Conservation (phyloP, 306 rosid species). For the Rosa persica region DNA sequence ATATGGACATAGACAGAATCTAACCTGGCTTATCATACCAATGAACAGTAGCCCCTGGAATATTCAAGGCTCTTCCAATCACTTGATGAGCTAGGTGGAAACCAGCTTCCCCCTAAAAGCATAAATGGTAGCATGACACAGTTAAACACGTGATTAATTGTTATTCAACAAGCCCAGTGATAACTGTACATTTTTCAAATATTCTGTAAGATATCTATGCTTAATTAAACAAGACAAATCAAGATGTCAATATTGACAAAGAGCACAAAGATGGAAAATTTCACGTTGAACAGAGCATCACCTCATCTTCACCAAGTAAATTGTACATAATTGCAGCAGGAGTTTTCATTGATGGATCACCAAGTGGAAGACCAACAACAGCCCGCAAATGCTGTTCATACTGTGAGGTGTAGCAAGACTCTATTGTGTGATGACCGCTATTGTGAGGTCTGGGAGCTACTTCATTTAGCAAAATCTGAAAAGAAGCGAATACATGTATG, state of each 20-base stretch:
- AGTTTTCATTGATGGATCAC: conserved; percentile 87
- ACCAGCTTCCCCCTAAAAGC: conserved; percentile 72
- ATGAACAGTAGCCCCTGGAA: conserved; percentile 78
- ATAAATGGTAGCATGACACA: conserved; percentile 12
- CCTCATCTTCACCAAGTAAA: conserved; percentile 91
- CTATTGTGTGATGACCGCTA: conserved; percentile 97
- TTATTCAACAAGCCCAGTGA: not conserved
- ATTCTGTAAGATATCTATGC: not conserved
- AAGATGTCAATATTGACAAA: not conserved
- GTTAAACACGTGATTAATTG: not conserved
- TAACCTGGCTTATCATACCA: conserved; percentile 97
- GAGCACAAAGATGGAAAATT: not conserved
- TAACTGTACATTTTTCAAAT: not conserved
- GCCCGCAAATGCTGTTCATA: conserved; percentile 91
- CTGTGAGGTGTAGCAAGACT: conserved; percentile 87
- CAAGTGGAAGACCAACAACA: conserved; percentile 95
- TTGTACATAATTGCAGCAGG: conserved; percentile 90
- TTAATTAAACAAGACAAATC: not conserved
- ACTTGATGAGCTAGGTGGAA: conserved; percentile 67
- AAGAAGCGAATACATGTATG: conserved; percentile 5
- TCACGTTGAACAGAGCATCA: conserved; percentile 17
- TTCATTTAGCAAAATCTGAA: conserved; percentile 88
- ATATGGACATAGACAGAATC: conserved; percentile 24
- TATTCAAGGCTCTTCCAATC: conserved; percentile 56
- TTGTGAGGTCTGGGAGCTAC: conserved; percentile 97